Evolutionary conservation across 73 alveolate species (phyloP).

Genomic region (Blepharisma japonicum): DNA sequence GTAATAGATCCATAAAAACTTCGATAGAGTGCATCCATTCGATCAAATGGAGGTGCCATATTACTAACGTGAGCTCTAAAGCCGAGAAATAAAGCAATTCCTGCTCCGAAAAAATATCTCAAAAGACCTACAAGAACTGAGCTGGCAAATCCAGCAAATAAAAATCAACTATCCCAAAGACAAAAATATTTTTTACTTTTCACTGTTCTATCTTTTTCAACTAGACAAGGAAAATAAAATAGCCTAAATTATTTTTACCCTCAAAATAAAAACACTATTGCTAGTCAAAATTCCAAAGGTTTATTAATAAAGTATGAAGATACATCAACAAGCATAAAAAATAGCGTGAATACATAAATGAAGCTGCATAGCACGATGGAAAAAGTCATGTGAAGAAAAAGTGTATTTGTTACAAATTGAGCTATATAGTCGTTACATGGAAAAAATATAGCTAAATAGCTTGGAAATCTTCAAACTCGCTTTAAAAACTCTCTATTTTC

Average conservation of each 20-base stretch:
- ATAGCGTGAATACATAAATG: too few species aligned
- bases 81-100: background rate
- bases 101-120: background rate
- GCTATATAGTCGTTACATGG: background rate
- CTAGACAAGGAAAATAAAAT: background rate
- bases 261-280: background rate
- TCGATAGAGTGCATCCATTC: background rate
- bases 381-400: background rate
- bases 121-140: background rate
- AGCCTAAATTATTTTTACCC: background rate
- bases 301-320: background rate
- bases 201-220: background rate
- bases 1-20: background rate
- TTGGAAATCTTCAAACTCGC: background rate
- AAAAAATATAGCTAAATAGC: background rate
- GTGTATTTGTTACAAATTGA: background rate
- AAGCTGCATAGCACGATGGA: background rate
- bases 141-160: background rate
- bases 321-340: too few species aligned
- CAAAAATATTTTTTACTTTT: constrained; percentile 1
- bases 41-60: constrained; percentile 24
- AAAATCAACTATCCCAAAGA: constrained; percentile 20
- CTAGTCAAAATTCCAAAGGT: background rate
- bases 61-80: constrained; percentile 6
- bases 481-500: background rate